Conservation (phyloP, 2,329 filamentous ascomycete genomes). For the Ophiostoma piceae region DNA sequence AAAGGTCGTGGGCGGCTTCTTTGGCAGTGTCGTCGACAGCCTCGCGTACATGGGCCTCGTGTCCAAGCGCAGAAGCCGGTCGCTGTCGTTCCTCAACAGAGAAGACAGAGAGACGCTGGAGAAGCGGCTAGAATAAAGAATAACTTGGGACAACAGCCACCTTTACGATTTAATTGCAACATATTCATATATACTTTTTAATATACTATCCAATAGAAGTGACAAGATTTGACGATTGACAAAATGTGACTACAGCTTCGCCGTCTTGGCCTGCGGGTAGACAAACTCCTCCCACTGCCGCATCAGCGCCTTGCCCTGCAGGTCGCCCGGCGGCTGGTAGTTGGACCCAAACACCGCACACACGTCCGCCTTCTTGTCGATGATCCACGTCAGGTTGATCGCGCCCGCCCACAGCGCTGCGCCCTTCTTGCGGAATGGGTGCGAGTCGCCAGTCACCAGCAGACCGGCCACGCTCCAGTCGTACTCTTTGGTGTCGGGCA, state of each 20-base stretch:
- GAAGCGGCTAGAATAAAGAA: not conserved
- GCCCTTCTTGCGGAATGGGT: conserved; percentile 36
- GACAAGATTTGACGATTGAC: too few relatives aligned
- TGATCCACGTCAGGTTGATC: conserved; percentile 43
- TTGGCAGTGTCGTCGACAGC: not conserved
- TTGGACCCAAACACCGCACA: conserved; percentile 41
- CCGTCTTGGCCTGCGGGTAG: conserved; percentile 32
- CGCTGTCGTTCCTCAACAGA: not conserved
- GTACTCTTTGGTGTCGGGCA: conserved; percentile 36
- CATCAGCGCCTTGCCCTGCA: conserved; percentile 34
- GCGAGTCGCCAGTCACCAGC: conserved; percentile 37
- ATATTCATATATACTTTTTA: not conserved
- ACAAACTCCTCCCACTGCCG: conserved; percentile 38
- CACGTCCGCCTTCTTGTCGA: conserved; percentile 37
- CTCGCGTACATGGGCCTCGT: not conserved
- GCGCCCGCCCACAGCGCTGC: conserved; percentile 43
- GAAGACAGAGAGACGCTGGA: conserved; percentile 1
- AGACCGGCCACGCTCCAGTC: conserved; percentile 42
- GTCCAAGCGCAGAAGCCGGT: not conserved
- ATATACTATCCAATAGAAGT: not conserved
- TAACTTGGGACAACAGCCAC: not conserved
- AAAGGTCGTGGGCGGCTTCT: not conserved
- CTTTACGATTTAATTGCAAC: not conserved
- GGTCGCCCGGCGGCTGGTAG: conserved; percentile 40
- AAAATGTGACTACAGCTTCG: conserved; percentile 19